These are phyloP conservation scores for Tranzscheliella williamsii DNA, from an alignment of 1,284 basidiomycete genomes.

Conservation along the genomic window DNA sequence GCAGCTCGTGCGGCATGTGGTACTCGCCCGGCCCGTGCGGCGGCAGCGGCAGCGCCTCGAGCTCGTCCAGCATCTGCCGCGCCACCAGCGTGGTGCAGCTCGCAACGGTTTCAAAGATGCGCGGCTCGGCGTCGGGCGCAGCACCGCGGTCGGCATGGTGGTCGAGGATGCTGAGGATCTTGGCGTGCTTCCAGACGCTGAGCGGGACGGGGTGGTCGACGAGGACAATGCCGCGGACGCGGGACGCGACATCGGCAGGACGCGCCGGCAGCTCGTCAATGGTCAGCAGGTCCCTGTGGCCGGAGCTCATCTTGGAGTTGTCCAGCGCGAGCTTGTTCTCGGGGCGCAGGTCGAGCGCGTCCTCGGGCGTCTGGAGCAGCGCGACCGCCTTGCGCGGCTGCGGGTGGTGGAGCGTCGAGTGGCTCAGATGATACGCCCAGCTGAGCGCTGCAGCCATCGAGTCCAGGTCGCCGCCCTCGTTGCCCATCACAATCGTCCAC, in stretches of 20 bases:
- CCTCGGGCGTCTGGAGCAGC: conserved; percentile 47
- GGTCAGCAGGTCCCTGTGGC: conserved; percentile 61
- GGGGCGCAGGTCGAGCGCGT: conserved; percentile 61
- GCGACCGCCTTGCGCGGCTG: conserved; percentile 41
- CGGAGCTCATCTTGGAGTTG: conserved; percentile 55
- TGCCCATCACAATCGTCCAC: conserved; percentile 62
- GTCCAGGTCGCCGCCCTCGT: conserved; percentile 61
- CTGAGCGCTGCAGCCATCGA: conserved; percentile 53
- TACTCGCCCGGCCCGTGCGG: conserved; percentile 35
- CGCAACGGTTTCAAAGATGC: conserved; percentile 51
- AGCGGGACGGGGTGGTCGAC: conserved; percentile 61
- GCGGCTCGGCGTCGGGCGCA: conserved; percentile 48
- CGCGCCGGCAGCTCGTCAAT: conserved; percentile 61
- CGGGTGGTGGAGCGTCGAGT: conserved; percentile 31
- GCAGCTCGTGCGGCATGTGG: conserved; percentile 51
- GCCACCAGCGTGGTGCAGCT: conserved; percentile 59
- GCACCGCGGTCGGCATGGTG: conserved; percentile 59
- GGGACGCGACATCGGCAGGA: conserved; percentile 48
- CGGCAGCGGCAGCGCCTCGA: conserved; percentile 31
- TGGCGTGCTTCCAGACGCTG: conserved; percentile 49
- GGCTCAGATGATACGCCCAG: conserved; percentile 54
- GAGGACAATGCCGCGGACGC: conserved; percentile 56
- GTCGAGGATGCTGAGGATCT: conserved; percentile 55
- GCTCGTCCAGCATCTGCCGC: conserved; percentile 49
- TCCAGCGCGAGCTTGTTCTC: conserved; percentile 60